Conservation (phyloP, 2,329 filamentous ascomycete genomes). For the Aspergillus arachidicola region DNA sequence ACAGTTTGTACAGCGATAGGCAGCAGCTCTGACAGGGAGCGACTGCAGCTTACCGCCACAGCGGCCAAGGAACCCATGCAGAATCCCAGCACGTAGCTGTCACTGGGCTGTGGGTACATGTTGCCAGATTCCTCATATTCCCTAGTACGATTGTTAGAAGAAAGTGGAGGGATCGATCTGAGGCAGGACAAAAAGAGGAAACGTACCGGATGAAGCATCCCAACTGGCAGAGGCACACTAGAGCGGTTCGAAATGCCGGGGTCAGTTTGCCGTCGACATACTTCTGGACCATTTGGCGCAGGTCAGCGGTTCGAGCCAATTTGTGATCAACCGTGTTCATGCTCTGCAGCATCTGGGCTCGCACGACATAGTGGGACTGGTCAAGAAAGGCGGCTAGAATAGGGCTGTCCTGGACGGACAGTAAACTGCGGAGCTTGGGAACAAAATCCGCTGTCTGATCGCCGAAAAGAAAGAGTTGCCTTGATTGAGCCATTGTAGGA, state of each 20-base stretch:
- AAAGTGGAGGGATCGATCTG: too few relatives aligned
- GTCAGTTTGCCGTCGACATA: constrained; percentile 3
- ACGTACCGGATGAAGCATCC: constrained; percentile 13
- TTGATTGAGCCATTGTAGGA: neutral
- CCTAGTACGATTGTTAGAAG: too few relatives aligned
- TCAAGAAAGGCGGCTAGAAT: constrained; percentile 15
- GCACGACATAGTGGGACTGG: constrained; percentile 12
- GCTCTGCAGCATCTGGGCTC: constrained; percentile 10
- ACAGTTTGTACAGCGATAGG: constrained; percentile 40
- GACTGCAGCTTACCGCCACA: constrained; percentile 32
- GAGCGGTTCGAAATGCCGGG: constrained; percentile 11
- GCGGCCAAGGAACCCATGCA: constrained; percentile 19
- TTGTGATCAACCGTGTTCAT: constrained; percentile 3
- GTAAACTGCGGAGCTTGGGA: constrained; percentile 2
- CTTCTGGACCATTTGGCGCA: constrained; percentile 12
- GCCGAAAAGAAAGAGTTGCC: constrained; percentile 21
- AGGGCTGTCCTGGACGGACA: neutral
- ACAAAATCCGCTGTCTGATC: constrained; percentile 21
- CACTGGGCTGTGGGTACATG: too few relatives aligned
- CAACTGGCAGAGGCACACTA: constrained; percentile 14
- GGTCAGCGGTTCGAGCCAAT: constrained; percentile 8
- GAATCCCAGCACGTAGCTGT: too few relatives aligned
- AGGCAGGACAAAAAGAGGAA: neutral
- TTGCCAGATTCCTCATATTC: too few relatives aligned
- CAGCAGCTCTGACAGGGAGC: constrained; percentile 35